phyloP scores from a whole-genome alignment of 1,139 yeast species.

The Eremothecium cymbalariae region DNA sequence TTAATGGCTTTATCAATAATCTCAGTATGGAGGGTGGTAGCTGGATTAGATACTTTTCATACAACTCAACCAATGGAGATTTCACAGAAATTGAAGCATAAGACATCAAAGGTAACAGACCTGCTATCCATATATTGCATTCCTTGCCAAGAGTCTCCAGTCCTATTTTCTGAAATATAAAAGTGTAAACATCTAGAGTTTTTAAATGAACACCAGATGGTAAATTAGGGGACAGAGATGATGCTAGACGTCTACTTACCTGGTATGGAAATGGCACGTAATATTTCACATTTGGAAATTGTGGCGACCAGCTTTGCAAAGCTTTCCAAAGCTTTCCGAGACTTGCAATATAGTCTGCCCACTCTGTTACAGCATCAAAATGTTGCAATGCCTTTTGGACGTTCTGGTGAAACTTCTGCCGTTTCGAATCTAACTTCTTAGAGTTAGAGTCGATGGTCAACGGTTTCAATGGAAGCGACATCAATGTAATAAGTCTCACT shows the following conservation, averaged over 20 bases:
- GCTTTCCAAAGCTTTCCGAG: constrained; percentile 71
- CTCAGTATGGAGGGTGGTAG: constrained; percentile 44
- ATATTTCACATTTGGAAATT: constrained; percentile 43
- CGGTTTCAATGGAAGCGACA: constrained; percentile 30
- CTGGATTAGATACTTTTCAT: constrained; percentile 47
- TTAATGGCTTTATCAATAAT: constrained; percentile 54
- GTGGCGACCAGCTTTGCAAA: constrained; percentile 51
- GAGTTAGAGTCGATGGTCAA: constrained; percentile 27
- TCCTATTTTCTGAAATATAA: constrained; percentile 57
- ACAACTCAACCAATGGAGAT: constrained; percentile 59
- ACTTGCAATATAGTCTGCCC: constrained; percentile 98
- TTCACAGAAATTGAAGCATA: constrained; percentile 85
- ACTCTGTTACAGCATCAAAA: constrained; percentile 85
- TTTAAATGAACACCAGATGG: constrained; percentile 97
- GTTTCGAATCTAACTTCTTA: constrained; percentile 42
- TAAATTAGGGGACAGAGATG: constrained; percentile 64
- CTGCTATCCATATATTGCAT: constrained; percentile 76
- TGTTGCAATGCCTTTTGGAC: constrained; percentile 66
- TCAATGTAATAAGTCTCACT: too few species aligned
- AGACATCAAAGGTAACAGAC: constrained; percentile 74
- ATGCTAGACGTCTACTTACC: constrained; percentile 30
- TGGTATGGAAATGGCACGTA: constrained; percentile 37
- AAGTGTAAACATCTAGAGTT: constrained; percentile 66
- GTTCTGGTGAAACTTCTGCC: constrained; percentile 55
- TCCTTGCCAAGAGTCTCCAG: constrained; percentile 43